These are phyloP conservation scores for Inonotus obliquus DNA, from an alignment of 1,284 basidiomycete species.

Conservation along the genomic window DNA sequence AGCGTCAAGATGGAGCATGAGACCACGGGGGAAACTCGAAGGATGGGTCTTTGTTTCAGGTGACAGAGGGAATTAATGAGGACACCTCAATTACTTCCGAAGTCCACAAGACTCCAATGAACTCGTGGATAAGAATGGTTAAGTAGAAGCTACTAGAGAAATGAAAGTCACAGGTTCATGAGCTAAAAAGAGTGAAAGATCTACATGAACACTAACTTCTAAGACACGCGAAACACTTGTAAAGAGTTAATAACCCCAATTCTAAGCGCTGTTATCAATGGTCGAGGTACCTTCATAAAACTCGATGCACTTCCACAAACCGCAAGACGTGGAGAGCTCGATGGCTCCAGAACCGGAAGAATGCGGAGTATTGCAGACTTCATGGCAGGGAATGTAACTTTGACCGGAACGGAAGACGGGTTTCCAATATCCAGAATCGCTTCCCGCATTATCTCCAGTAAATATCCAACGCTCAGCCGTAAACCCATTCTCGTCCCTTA, in stretches of 20 bases:
- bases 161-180: too few relatives aligned
- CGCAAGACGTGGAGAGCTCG: background rate
- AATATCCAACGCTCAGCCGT: conserved; percentile 10
- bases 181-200: background rate
- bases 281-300: background rate
- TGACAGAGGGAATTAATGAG: too few relatives aligned
- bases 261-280: background rate
- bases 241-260: background rate
- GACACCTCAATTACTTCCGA: too few relatives aligned
- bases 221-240: background rate
- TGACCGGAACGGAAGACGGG: background rate
- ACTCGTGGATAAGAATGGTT: too few relatives aligned
- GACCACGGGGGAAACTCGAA: too few relatives aligned
- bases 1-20: too few relatives aligned
- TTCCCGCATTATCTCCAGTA: background rate
- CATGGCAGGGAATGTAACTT: background rate
- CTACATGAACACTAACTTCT: background rate
- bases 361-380: background rate
- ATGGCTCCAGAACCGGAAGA: background rate
- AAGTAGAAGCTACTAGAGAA: too few relatives aligned
- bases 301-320: background rate
- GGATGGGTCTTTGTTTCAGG: too few relatives aligned
- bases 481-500: background rate
- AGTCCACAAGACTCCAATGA: too few relatives aligned
- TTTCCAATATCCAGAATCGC: background rate